Percentiles rank a stretch among this genome's conserved stretches.
These are phyloP conservation scores for Podospora sp. DNA, from an alignment of 495 filamentous ascomycete genomes.

Conservation along the genomic window DNA sequence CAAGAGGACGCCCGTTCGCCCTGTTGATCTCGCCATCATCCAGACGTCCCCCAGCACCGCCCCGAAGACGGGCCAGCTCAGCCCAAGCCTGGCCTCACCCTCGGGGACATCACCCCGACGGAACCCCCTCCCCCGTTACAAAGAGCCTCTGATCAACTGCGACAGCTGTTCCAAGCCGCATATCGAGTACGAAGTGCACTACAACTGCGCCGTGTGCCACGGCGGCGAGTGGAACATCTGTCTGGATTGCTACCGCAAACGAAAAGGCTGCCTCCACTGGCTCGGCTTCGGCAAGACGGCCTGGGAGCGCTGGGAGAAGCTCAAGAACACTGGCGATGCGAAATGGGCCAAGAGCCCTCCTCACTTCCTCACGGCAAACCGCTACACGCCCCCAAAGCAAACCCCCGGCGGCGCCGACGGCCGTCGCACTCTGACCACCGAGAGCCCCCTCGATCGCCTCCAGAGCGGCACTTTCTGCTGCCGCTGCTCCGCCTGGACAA, in stretches of 20 bases:
- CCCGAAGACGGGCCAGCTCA: slow-evolving; percentile 22
- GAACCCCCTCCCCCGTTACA: slow-evolving; percentile 51
- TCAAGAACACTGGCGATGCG: slow-evolving; percentile 26
- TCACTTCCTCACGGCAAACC: slow-evolving; percentile 68
- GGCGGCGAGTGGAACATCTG: slow-evolving; percentile 77
- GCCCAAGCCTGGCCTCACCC: slow-evolving; percentile 25
- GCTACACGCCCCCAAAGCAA: slow-evolving; percentile 62
- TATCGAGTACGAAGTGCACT: slow-evolving; percentile 82
- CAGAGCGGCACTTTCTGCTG: slow-evolving; percentile 82
- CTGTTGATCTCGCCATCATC: slow-evolving; percentile 22
- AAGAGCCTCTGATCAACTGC: slow-evolving; percentile 74
- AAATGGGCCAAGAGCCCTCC: slow-evolving; percentile 49
- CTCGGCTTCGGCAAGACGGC: slow-evolving; percentile 73
- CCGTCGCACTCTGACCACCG: slow-evolving; percentile 57
- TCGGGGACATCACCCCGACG: slow-evolving; percentile 27
- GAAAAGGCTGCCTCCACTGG: slow-evolving; percentile 78
- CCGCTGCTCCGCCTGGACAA: slow-evolving; percentile 66
- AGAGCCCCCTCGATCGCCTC: slow-evolving; percentile 67
- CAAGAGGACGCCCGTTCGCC: slow-evolving; percentile 12
- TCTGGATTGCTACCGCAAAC: slow-evolving; percentile 70
- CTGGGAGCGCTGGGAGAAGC: slow-evolving; percentile 57
- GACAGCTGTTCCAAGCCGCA: slow-evolving; percentile 63
- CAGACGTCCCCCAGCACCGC: slow-evolving; percentile 21
- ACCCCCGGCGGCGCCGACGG: slow-evolving; percentile 51
- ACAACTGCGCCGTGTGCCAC: slow-evolving; percentile 70